Base-by-base conservation (phyloP, 169 alveolate genomes). In the Cryptosporidium parvum region DNA sequence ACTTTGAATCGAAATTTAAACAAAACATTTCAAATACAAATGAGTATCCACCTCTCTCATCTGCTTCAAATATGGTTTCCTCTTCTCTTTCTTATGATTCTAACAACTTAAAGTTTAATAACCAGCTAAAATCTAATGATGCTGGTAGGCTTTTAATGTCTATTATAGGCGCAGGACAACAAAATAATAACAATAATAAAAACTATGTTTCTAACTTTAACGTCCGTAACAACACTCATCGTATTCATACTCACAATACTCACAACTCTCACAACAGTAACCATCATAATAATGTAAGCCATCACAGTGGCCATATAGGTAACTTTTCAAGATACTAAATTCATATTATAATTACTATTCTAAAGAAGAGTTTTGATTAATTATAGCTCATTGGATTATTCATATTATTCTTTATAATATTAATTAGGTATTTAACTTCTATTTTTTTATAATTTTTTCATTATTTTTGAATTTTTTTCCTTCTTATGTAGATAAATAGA, bases 91-190 rank as follows among this genome's bases (percentile, higher is more conserved):
- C 33, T 73, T 4, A 37, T 26, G 9, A 8, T 14, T 16, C 51
- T 1, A 35, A 80, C 6, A 21, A 67, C 12, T 42, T 23, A 18
- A 61, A 61, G 42, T 59, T 18, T 26, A 59, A 59, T 18, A 80
- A 80, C 59, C 73, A 37, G 31, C 18, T 80, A 16, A 80, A 80
- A 51, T 45, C 89, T 16, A 80, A 80, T 62, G 89, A 80, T 31
- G 89, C 89, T 48, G 89, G 89, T 48, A 80, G 89, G 31, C 45
- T 80, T 6, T 23, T 80, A 29, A 80, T 80, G 89, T 80, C 89
- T 21, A 80, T 80, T 8, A 80, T 80, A 23, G 89, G 89, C 26
- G 89, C 89, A 23, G 89, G 89, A 33, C 75, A 59, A 29, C 75
- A 42, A 21, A 53, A 61, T 29, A 56, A 70, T 26, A 71, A 68